Conservation (phyloP, 2,329 filamentous ascomycete species). For the Boeremia exigua region DNA sequence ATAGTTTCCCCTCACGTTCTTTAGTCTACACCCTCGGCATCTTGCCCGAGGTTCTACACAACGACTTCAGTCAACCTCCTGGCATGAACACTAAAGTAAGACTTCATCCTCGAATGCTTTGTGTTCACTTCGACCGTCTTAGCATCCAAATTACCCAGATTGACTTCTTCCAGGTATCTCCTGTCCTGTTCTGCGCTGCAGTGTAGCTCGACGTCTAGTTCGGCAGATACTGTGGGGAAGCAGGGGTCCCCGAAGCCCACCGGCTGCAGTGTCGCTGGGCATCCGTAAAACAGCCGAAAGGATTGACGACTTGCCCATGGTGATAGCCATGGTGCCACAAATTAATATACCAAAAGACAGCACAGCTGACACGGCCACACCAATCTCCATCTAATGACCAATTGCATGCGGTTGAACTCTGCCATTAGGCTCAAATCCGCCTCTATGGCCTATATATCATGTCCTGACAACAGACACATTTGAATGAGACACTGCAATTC, state of each 20-base stretch:
- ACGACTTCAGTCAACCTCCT: no score
- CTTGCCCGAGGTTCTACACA: not conserved
- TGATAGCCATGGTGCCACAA: not conserved
- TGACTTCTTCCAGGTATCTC: not conserved
- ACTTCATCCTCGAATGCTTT: no score
- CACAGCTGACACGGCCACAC: not conserved
- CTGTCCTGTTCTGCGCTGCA: not conserved
- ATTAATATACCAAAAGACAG: not conserved
- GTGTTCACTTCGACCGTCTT: not conserved
- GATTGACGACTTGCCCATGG: not conserved
- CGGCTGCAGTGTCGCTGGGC: slow-evolving; percentile 9
- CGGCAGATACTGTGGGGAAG: not conserved
- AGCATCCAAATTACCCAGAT: not conserved
- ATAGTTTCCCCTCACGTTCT: no score
- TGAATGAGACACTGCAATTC: not conserved
- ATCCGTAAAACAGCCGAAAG: slow-evolving; percentile 6
- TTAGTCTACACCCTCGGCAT: not conserved
- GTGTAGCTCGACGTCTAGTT: not conserved
- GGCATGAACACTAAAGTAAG: no score
- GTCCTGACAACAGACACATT: no score
- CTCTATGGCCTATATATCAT: not conserved
- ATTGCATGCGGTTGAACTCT: not conserved
- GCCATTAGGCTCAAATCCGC: not conserved
- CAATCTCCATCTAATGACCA: not conserved
- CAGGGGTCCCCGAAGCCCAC: not conserved